Base-by-base conservation (phyloP, 306 rosid genomes). In the Lupinus albus region DNA sequence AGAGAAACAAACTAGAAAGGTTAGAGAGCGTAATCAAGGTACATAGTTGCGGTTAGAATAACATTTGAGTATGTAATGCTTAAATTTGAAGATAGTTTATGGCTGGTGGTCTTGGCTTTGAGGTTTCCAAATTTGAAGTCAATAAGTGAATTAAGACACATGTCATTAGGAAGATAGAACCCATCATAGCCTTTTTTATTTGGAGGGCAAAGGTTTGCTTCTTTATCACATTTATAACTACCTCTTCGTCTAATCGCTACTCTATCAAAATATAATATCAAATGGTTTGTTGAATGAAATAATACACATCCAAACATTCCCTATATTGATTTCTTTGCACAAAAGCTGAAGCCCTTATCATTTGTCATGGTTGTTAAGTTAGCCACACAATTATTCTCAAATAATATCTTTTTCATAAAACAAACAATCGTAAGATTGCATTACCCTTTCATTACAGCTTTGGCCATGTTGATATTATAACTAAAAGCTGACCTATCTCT, bases 201-300 rank as follows among this genome's bases (percentile, higher is more conserved):
- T 51, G 42, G 18, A 50, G 8, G 46, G 61, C n/a, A 66, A 21
- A 56, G 75, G 73, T 74, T 88, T 91, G 94, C 97, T 91, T 91
- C 84, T 79, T 78, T 75, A 80, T 78, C 85, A 91, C 91, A 85
- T 72, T 81, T 82, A 62, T 82, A 91, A 91, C 97, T 53, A 86
- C 92, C 85, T 76, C 75, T 70, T 76, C 67, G 41, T 70, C 71
- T 64, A 62, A 80, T 85, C 71, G 89, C 79, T 87, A 79, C 76
- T 70, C 84, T 58, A 84, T 91, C 97, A 79, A 86, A 74, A 84
- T 91, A 88, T 72, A 54, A 70, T 80, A 71, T 86, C 83, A 74
- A 66, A 63, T 72, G 59, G 93, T 91, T 91, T 78, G 96, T 89
- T 88, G 85, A 67, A 80, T 83, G 54, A 74, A 51, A 77, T 47